phyloP scores from a whole-genome alignment of 495 filamentous ascomycete genomes.

The Tuber calosporum region DNA sequence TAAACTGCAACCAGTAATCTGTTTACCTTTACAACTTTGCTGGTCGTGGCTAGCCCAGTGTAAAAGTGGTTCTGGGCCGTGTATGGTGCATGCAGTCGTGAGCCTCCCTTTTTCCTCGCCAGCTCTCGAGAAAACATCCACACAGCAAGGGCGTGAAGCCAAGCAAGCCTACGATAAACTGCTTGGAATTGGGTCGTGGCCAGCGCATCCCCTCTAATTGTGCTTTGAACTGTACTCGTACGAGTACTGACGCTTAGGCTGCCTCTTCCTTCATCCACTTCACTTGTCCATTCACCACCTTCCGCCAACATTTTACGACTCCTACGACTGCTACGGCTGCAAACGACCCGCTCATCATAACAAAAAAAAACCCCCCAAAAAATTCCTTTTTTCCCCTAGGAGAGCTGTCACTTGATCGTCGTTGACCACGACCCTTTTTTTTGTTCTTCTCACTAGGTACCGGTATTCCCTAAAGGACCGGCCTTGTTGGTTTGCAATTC shows the following conservation, averaged over 20 bases:
- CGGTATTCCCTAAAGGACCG: background rate
- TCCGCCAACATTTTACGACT: background rate
- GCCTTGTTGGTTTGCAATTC: background rate
- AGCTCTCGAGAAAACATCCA: background rate
- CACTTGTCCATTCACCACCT: background rate
- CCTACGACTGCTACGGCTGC: background rate
- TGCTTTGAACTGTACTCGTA: background rate
- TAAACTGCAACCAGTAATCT: background rate
- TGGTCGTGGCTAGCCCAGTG: background rate
- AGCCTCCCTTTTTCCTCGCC: background rate
- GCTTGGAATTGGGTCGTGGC: background rate
- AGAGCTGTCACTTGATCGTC: background rate
- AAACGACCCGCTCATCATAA: background rate
- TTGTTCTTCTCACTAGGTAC: background rate
- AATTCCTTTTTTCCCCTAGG: background rate
- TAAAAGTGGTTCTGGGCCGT: background rate
- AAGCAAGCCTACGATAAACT: background rate
- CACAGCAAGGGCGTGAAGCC: constrained; percentile 1
- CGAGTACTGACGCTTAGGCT: background rate
- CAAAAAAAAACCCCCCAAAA: no score
- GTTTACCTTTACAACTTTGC: background rate
- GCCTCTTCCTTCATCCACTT: background rate
- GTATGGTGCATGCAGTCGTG: background rate
- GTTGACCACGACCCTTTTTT: background rate
- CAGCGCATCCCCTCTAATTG: background rate